Conservation (phyloP, 225 moss, liverwort and hornwort genomes). For the Ulota crispa region DNA sequence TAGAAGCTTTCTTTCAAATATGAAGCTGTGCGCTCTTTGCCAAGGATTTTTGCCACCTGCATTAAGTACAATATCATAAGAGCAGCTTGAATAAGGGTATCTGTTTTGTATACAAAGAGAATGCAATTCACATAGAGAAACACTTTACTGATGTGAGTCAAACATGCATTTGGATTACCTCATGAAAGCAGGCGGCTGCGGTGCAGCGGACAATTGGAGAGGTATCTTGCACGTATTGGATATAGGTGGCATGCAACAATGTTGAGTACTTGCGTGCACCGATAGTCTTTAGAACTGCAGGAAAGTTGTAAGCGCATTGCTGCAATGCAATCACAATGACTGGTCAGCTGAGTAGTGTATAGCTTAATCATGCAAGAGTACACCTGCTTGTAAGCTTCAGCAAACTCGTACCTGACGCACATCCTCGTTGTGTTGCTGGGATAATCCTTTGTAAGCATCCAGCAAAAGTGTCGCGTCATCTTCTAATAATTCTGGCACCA, state of each 20-base stretch:
- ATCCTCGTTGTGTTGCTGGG: slow-evolving; percentile 62
- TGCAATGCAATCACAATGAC: slow-evolving; percentile 31
- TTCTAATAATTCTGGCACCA: slow-evolving; percentile 70
- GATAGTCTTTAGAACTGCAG: slow-evolving; percentile 76
- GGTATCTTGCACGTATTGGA: slow-evolving; percentile 70
- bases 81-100: background rate
- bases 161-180: slow-evolving; percentile 46
- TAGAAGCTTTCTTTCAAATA: slow-evolving; percentile 84
- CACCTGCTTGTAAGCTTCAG: background rate
- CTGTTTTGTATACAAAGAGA: background rate
- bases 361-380: background rate
- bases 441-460: slow-evolving; percentile 70
- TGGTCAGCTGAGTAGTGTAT: background rate
- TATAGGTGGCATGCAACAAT: slow-evolving; percentile 64
- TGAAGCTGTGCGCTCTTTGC: slow-evolving; percentile 76
- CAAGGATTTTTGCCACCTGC: slow-evolving; percentile 83
- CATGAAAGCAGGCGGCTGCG: slow-evolving; percentile 85
- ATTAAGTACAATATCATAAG: background rate
- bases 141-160: slow-evolving; percentile 3
- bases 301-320: slow-evolving; percentile 88
- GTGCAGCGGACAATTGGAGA: slow-evolving; percentile 68
- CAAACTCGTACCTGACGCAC: slow-evolving; percentile 68
- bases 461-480: slow-evolving; percentile 66
- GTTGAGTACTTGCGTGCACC: slow-evolving; percentile 81
- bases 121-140: background rate